These are phyloP conservation scores for Schizonepeta tenuifolia DNA, from an alignment of 257 asterid species.

Conservation along the genomic window DNA sequence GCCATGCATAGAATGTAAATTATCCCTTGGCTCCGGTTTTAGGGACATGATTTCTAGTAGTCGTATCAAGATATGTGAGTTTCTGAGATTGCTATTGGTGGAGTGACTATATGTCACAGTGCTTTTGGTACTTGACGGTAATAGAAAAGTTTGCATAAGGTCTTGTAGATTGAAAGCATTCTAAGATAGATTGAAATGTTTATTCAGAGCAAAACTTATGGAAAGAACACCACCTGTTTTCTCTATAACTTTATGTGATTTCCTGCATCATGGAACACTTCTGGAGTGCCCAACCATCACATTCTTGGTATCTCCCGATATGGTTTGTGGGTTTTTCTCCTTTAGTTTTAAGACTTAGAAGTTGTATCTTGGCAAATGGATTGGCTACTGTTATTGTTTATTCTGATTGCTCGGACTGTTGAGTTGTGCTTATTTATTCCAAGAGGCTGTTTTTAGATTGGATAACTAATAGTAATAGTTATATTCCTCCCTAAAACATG, in stretches of 20 bases:
- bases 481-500: conserved; percentile 3
- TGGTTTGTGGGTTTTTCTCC: background rate
- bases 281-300: background rate
- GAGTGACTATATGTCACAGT: background rate
- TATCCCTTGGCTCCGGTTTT: background rate
- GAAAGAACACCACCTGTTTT: background rate
- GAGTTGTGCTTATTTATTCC: background rate
- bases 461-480: background rate
- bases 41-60: background rate
- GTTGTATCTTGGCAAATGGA: background rate
- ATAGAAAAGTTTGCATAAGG: background rate
- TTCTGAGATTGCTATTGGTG: background rate
- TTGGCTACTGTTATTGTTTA: background rate
- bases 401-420: background rate
- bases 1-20: too few relatives aligned
- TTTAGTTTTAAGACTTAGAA: background rate
- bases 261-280: conserved; percentile 1
- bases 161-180: background rate
- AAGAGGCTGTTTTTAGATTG: conserved; percentile 2
- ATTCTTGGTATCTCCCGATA: background rate
- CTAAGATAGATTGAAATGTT: conserved; percentile 1
- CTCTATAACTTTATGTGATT: conserved; percentile 1
- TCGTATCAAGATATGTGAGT: background rate
- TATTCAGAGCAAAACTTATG: background rate
- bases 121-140: background rate